Percentiles rank a stretch among this genome's conserved stretches.
Evolutionary conservation across 331 rosid genomes (phyloP).

Genomic region (Pyracantha coccinea): DNA sequence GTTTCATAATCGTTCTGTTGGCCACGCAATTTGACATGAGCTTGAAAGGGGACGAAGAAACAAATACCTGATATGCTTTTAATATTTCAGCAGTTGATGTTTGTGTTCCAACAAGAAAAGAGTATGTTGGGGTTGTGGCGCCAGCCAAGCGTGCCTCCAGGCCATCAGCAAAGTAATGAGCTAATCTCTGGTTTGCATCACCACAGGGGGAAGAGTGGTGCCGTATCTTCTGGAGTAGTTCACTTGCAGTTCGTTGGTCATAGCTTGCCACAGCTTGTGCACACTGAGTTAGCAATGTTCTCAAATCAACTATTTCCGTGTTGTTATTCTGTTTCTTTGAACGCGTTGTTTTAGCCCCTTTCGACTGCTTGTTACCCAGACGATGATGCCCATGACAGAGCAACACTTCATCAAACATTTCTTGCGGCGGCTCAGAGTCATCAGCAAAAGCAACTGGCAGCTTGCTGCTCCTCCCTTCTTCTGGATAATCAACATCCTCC

Average conservation of each 20-base stretch:
- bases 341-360: slow-evolving; percentile 21
- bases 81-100: slow-evolving; percentile 17
- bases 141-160: slow-evolving; percentile 24
- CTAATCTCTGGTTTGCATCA: slow-evolving; percentile 24
- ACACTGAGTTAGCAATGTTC: slow-evolving; percentile 23
- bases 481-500: slow-evolving; percentile 17
- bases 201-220: slow-evolving; percentile 21
- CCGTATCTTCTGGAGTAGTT: slow-evolving; percentile 19
- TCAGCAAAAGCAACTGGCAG: slow-evolving; percentile 38
- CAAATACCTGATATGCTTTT: slow-evolving; percentile 10
- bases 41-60: slow-evolving; percentile 22
- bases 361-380: slow-evolving; percentile 9
- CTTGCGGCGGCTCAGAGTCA: slow-evolving; percentile 40
- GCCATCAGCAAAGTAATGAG: slow-evolving; percentile 33
- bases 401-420: slow-evolving; percentile 51
- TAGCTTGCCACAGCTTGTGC: slow-evolving; percentile 21
- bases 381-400: slow-evolving; percentile 22
- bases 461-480: slow-evolving; percentile 51
- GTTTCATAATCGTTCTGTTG: slow-evolving; percentile 14
- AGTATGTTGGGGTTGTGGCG: not conserved
- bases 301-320: slow-evolving; percentile 18
- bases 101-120: not conserved
- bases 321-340: slow-evolving; percentile 28
- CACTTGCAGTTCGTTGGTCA: slow-evolving; percentile 14
- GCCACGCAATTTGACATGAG: slow-evolving; percentile 11